phyloP scores from a whole-genome alignment of 495 filamentous ascomycete species.

The Hyaloscypha finlandica region DNA sequence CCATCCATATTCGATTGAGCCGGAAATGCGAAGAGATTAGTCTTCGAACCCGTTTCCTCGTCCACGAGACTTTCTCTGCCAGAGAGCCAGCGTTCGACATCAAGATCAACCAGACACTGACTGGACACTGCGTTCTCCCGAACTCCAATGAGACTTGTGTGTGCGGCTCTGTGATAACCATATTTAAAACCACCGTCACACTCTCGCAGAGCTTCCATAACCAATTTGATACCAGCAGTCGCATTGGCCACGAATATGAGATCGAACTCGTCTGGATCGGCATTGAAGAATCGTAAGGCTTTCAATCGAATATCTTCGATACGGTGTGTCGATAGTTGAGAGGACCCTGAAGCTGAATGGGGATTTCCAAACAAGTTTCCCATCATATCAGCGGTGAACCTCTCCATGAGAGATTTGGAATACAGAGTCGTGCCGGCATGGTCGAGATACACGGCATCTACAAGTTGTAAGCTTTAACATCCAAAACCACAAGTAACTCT shows the following conservation, averaged over 20 bases:
- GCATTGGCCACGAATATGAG: slow-evolving; percentile 91
- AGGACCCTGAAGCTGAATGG: slow-evolving; percentile 82
- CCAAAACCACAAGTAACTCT: slow-evolving; percentile 17
- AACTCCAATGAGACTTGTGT: slow-evolving; percentile 86
- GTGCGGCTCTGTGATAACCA: slow-evolving; percentile 79
- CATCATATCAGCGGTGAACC: slow-evolving; percentile 73
- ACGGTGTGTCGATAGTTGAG: slow-evolving; percentile 70
- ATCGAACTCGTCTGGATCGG: slow-evolving; percentile 81
- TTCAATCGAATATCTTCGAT: slow-evolving; percentile 76
- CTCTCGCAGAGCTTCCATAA: slow-evolving; percentile 72
- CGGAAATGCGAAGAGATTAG: slow-evolving; percentile 74
- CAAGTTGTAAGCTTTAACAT: slow-evolving; percentile 8
- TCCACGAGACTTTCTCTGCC: slow-evolving; percentile 30
- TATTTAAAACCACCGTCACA: slow-evolving; percentile 71
- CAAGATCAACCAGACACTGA: slow-evolving; percentile 67
- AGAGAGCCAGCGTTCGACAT: slow-evolving; percentile 69
- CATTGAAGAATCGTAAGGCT: slow-evolving; percentile 78
- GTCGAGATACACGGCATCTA: slow-evolving; percentile 83
- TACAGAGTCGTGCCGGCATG: slow-evolving; percentile 89
- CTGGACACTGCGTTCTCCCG: slow-evolving; percentile 68
- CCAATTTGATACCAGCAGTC: slow-evolving; percentile 86
- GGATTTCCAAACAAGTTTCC: slow-evolving; percentile 86
- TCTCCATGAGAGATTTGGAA: slow-evolving; percentile 77
- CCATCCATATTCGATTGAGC: slow-evolving; percentile 95
- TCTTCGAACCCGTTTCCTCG: neutral